Evolutionary conservation across 768 basidiomycete species (phyloP).

Genomic region (Pulveroboletus sp.): DNA sequence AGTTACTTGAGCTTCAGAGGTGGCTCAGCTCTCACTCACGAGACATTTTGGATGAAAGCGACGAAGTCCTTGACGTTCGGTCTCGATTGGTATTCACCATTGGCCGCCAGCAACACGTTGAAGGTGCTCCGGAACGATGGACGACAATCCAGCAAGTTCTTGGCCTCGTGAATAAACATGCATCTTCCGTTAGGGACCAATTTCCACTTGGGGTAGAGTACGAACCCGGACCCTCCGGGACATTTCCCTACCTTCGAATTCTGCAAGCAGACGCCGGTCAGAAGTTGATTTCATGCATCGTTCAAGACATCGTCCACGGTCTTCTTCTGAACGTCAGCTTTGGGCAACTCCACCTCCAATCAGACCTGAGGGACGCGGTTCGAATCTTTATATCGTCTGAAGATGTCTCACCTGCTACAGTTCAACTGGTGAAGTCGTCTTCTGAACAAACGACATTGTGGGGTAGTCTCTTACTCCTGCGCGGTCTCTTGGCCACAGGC

Average conservation of each 20-base stretch:
- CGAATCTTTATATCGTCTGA: slow-evolving; percentile 14
- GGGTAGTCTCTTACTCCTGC: slow-evolving; percentile 26
- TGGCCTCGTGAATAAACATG: slow-evolving; percentile 14
- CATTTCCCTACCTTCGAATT: slow-evolving; percentile 14
- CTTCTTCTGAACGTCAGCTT: slow-evolving; percentile 6
- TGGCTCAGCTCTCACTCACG: slow-evolving; percentile 19
- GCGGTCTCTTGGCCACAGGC: slow-evolving; percentile 29
- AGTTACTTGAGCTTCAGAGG: slow-evolving; percentile 20
- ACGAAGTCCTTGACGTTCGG: slow-evolving; percentile 32
- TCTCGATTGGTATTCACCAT: slow-evolving; percentile 50
- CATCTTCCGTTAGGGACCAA: neutral
- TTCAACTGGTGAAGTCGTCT: neutral
- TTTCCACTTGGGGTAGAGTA: slow-evolving; percentile 11
- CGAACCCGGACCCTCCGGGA: neutral
- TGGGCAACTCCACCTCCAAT: neutral
- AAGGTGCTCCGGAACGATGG: slow-evolving; percentile 45
- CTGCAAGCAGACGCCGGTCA: slow-evolving; percentile 5
- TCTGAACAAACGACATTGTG: slow-evolving; percentile 5
- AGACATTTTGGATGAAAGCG: slow-evolving; percentile 23
- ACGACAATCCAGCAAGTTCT: slow-evolving; percentile 32
- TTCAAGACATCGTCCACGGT: slow-evolving; percentile 7
- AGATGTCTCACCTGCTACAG: neutral
- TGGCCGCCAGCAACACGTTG: slow-evolving; percentile 34
- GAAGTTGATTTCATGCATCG: slow-evolving; percentile 6
- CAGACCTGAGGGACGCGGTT: slow-evolving; percentile 5